Evolutionary conservation across 768 basidiomycete genomes (phyloP), one percentile per base, ranked within the genome.

Genomic region (Hygrophorus pudorinus): DNA sequence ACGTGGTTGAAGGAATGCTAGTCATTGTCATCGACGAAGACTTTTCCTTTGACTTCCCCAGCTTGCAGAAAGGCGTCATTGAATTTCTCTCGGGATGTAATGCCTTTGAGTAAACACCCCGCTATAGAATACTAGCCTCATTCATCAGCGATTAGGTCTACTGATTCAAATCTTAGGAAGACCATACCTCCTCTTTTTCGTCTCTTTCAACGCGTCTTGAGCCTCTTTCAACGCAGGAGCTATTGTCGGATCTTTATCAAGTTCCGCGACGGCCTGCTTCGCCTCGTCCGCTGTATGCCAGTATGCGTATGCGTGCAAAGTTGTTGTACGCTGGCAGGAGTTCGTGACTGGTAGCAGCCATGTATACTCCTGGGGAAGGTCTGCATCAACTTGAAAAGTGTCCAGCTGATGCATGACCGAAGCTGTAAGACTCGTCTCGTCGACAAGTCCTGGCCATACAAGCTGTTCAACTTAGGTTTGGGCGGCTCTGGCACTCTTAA

Each of bases 221-320:
- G 41, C 41, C 27, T 29, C 28, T 29, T 29, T n/a, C 41, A 42
- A 17, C 30, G n/a, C 52, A 28, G 51, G 37, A 21, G 48, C 55
- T 13, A 45, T 51, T 1, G 56, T 56, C 8, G 17, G 12, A 30
- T 14, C 27, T 3, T 14, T 14, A 17, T 42, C 41, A 28, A 30
- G 21, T 24, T 10, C 41, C 31, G 14, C n/a, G 14, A 42, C 12
- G 6, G 41, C 41, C 41, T 14, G 41, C 30, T 42, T 42, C 16
- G 41, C 41, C 27, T 42, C 16, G 16, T 30, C 30, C 12, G 30
- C 28, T 1, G 11, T 24, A 21, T 14, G 31, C 41, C 41, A 42
- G 7, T 4, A 5, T 17, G 27, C 16, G 16, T 42, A 42, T 30
- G 41, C 41, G 8, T 29, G 4, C 41, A 20, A 42, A 42, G 41